Percentiles rank a stretch among this genome's conserved stretches.
These are phyloP conservation scores for Primulina huaijiensis DNA, from an alignment of 257 asterid species.

Conservation along the genomic window DNA sequence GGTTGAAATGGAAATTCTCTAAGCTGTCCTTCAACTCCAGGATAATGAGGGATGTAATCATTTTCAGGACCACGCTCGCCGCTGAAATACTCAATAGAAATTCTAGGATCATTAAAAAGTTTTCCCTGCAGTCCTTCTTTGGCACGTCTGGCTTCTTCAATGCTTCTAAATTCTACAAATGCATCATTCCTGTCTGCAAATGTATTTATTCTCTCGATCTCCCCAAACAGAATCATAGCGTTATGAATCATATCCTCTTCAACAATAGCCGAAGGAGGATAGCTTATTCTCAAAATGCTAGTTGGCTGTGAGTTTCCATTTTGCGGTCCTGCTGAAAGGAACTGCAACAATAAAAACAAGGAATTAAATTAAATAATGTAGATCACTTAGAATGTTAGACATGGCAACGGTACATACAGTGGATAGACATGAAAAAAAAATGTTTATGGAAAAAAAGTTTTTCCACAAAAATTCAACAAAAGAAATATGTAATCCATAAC, in stretches of 20 bases:
- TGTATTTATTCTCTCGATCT: slow-evolving; percentile 82
- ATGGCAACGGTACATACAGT: slow-evolving; percentile 5
- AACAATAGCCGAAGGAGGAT: slow-evolving; percentile 75
- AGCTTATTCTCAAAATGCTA: slow-evolving; percentile 67
- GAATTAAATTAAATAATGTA: slow-evolving; percentile 1
- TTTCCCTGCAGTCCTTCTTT: slow-evolving; percentile 93
- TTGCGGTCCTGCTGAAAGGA: slow-evolving; percentile 46
- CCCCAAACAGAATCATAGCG: slow-evolving; percentile 94
- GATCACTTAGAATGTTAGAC: slow-evolving; percentile 10
- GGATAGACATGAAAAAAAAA: slow-evolving; percentile 11
- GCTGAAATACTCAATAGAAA: slow-evolving; percentile 65
- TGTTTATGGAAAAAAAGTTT: slow-evolving; percentile 9
- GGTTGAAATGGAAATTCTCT: slow-evolving; percentile 54
- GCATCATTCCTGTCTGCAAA: slow-evolving; percentile 68
- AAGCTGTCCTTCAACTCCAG: slow-evolving; percentile 51
- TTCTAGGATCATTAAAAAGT: slow-evolving; percentile 85
- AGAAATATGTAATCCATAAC: slow-evolving; percentile 16
- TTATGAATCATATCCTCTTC: slow-evolving; percentile 96
- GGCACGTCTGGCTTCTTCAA: slow-evolving; percentile 91
- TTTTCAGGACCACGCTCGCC: slow-evolving; percentile 48
- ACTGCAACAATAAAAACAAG: slow-evolving; percentile 47
- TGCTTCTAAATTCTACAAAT: slow-evolving; percentile 88
- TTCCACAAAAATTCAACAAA: neutral
- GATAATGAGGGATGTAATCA: slow-evolving; percentile 37
- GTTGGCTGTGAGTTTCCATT: slow-evolving; percentile 56